These are phyloP conservation scores for Ogataea minuta DNA, from an alignment of 805 yeast species.

Conservation along the genomic window DNA sequence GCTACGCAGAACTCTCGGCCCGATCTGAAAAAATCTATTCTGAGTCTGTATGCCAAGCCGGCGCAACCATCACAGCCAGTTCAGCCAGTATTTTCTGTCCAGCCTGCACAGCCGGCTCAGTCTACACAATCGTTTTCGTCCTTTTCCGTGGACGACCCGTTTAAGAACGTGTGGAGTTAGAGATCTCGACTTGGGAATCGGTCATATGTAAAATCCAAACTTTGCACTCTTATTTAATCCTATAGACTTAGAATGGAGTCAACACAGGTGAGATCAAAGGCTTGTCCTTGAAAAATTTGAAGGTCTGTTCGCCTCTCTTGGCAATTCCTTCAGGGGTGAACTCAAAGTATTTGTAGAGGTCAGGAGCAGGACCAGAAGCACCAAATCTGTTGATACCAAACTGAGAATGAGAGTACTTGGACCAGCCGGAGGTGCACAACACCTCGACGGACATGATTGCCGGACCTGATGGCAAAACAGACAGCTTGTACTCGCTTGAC, in stretches of 20 bases:
- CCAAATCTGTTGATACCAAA: constrained; percentile 96
- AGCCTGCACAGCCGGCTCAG: constrained; percentile 1
- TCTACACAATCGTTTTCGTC: background rate
- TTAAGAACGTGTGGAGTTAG: constrained; percentile 34
- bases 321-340: constrained; percentile 94
- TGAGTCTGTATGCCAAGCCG: constrained; percentile 78
- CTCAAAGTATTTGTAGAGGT: constrained; percentile 79
- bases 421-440: constrained; percentile 88
- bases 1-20: constrained; percentile 47
- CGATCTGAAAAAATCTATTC: constrained; percentile 86
- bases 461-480: constrained; percentile 91
- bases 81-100: background rate
- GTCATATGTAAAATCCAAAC: too few species aligned
- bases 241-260: constrained; percentile 53
- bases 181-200: too few species aligned
- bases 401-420: constrained; percentile 92
- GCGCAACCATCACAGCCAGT: too few species aligned
- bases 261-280: constrained; percentile 71
- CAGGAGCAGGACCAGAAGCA: constrained; percentile 87
- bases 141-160: constrained; percentile 26
- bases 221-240: background rate
- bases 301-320: constrained; percentile 74
- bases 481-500: constrained; percentile 71
- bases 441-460: constrained; percentile 95
- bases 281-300: constrained; percentile 80